Evolutionary conservation across 805 yeast species (phyloP).

Genomic region (Metschnikowia noctiluminum): DNA sequence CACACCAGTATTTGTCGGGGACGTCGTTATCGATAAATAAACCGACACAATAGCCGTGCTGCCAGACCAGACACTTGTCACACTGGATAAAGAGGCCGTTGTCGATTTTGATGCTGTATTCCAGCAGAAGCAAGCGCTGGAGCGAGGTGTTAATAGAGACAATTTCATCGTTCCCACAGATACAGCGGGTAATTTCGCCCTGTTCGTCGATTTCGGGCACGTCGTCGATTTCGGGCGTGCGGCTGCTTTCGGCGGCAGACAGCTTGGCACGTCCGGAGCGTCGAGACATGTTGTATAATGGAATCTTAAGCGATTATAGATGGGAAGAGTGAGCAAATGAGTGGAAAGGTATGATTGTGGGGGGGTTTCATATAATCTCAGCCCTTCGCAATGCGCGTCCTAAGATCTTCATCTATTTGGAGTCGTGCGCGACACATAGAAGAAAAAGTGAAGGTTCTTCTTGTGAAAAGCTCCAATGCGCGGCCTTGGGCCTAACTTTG

Average conservation of each 20-base stretch:
- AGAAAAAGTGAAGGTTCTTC: too few relatives aligned
- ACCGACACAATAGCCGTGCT: constrained; percentile 95
- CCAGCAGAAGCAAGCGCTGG: constrained; percentile 24
- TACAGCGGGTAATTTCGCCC: constrained; percentile 41
- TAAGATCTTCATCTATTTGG: too few relatives aligned
- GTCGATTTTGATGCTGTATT: constrained; percentile 40
- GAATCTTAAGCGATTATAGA: background rate
- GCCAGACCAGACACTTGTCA: constrained; percentile 95
- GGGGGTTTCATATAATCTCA: too few relatives aligned
- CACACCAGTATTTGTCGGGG: constrained; percentile 96
- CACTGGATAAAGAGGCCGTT: constrained; percentile 76
- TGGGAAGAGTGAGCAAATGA: background rate
- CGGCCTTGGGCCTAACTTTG: too few relatives aligned
- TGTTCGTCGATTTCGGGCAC: constrained; percentile 31
- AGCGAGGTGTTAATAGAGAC: constrained; percentile 25
- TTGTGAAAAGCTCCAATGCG: too few relatives aligned
- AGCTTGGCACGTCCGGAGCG: constrained; percentile 17
- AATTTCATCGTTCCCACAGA: constrained; percentile 41
- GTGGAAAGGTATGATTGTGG: background rate
- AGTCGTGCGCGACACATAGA: too few relatives aligned
- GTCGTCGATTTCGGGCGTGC: constrained; percentile 7
- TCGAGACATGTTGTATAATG: constrained; percentile 13
- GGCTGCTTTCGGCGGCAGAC: constrained; percentile 6
- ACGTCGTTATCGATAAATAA: constrained; percentile 67
- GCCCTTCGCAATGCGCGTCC: too few relatives aligned